Base-by-base conservation (phyloP, 2,329 filamentous ascomycete species). In the Emericellopsis atlantica region DNA sequence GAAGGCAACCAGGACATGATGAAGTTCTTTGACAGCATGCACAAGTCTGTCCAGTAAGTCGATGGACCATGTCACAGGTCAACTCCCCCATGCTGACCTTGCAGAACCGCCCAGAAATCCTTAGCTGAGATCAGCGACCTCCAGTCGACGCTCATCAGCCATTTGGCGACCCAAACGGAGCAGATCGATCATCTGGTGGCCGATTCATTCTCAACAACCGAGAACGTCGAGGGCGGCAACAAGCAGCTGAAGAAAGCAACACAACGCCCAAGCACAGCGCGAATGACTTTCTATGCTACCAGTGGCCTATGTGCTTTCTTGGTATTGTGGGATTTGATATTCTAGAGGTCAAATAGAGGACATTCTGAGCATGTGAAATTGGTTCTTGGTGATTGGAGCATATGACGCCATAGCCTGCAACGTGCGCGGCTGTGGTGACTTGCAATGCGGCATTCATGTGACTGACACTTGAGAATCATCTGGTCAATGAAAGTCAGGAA, bases 1-100 rank as follows among this genome's bases (percentile, higher is more conserved):
- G 76, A 87, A 61, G 89, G 93, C 55, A 95, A 96, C 56, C 81
- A 88, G 59, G 81, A 86, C 47, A 88, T 98, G 80, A 71, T 96
- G 51, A 84, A 84, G 59, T 85, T 95, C 61, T 95, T 93, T 60
- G 87, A 95, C 60, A 87, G 84, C 62, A 88, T 85, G n/a, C 67
- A 96, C 57, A 83, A 89, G 59, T 92, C 96, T 72, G 87, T 96
- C 49, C 84, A 83, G 85, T 93, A 74, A 41, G 84, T 72, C 16
- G 21, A 16, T 37, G 15, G 35, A 37, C 6, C 2, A 29, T 21
- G 32, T 4, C 15, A 3, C 15, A 36, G 35, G n/a, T 21, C 35
- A 15, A 18, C 6, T n/a, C 35, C 6, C 26, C n/a, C 8, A 24
- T 36, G 29, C 23, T 40, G 34, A 35, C 26, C 18, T 22, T 26